A percentile compares a stretch with the other conserved stretches of the same genome.
Conservation (phyloP, 2,329 filamentous ascomycete species). For the Ustulina deusta region DNA sequence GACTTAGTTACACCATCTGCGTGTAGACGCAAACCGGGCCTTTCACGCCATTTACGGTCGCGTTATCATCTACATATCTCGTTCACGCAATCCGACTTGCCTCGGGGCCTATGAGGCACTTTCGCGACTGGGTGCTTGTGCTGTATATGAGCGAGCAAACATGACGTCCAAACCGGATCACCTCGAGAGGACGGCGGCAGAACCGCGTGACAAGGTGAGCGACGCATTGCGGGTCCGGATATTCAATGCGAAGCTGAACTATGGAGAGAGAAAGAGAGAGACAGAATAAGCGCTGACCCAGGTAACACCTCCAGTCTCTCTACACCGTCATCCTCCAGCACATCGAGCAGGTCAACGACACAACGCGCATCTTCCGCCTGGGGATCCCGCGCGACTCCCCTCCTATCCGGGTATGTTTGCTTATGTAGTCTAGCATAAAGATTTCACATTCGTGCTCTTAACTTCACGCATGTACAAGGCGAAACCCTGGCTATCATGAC, state of each 20-base stretch:
- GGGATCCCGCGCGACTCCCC: constrained; percentile 62
- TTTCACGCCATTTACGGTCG: background rate
- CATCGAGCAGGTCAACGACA: constrained; percentile 74
- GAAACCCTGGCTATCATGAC: background rate
- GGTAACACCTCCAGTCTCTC: constrained; percentile 56
- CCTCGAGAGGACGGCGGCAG: constrained; percentile 77
- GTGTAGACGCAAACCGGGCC: background rate
- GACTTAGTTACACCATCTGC: background rate
- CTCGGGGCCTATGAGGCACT: background rate
- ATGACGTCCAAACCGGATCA: constrained; percentile 61
- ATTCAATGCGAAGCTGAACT: background rate
- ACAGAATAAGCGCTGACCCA: background rate
- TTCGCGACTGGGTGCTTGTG: background rate
- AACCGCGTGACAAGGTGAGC: constrained; percentile 74
- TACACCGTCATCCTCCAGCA: constrained; percentile 71
- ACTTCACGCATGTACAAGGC: background rate
- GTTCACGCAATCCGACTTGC: background rate
- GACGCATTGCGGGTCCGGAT: background rate
- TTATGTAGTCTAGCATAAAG: background rate
- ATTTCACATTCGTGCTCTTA: too few relatives aligned
- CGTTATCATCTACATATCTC: background rate
- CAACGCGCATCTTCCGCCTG: constrained; percentile 76
- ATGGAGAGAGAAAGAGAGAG: background rate
- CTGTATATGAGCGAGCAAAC: background rate
- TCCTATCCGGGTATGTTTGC: constrained; percentile 59